Base-by-base conservation (phyloP, 768 basidiomycete species). In the Kwoniella sp. region DNA sequence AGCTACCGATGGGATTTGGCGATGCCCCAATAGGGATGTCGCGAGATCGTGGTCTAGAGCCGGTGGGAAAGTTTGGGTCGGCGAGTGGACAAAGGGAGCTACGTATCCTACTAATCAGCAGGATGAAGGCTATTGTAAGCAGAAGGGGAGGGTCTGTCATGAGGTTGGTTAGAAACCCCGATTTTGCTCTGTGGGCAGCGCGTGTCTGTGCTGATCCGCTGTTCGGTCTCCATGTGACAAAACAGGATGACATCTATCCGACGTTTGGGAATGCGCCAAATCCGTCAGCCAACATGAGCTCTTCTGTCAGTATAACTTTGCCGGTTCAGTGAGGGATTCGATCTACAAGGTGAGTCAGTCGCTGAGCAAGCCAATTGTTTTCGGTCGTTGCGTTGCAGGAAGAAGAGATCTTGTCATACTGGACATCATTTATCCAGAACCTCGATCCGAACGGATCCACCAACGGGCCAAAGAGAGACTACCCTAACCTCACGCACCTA, bases 31-130 rank as follows among this genome's bases (percentile, higher is more conserved):
- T 60, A 40, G 72, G 37, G 67, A 70, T 29, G 69, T 68, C 3
- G 77, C 73, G 19, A 10, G 29, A 6, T 3, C 40, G 13, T 76
- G 74, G 74, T 65, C 64, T 7, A 37, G 26, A 19, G 37, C 10
- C 3, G 71, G 71, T 0, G 75, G 73, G 21, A 73, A 72, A 21
- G 75, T 78, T 8, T 78, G 72, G 73, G 68, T 76, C 0, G 77
- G 71, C 27, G 74, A 78, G 58, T 78, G 71, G 71, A 59, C 17
- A 15, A 55, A 67, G 46, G 77, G 77, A 0, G 58, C 53, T 5
- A 67, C 59, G 36, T 78, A 78, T 63, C 51, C 60, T 48, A 53
- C 26, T 30, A 75, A 76, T 63, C 10, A n/a, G 2, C 50, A 46
- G 12, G 37, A 15, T 7, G 64, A 63, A 17, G 64, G 61, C 10